Percentiles rank a stretch among this genome's conserved stretches.
These are phyloP conservation scores for Penicillium palitans DNA, from an alignment of 2,329 filamentous ascomycete species.

Conservation along the genomic window DNA sequence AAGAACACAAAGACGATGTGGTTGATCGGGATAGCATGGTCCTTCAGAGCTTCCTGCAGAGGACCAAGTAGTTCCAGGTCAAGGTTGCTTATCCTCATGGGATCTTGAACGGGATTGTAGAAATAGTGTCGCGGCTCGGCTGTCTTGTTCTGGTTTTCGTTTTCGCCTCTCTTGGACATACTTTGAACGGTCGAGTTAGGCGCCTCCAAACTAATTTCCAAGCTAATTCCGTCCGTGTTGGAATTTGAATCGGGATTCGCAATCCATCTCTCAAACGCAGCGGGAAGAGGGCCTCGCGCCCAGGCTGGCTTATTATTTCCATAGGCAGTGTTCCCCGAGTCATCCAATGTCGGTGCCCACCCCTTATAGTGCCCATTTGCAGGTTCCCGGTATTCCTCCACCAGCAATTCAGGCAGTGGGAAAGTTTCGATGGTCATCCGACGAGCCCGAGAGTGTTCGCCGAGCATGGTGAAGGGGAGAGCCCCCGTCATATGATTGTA, in stretches of 20 bases:
- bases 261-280: slow-evolving; percentile 30
- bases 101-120: slow-evolving; percentile 33
- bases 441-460: slow-evolving; percentile 13
- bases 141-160: slow-evolving; percentile 1
- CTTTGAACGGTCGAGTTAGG: background rate
- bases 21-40: slow-evolving; percentile 29
- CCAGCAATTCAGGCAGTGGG: slow-evolving; percentile 28
- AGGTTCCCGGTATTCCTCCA: slow-evolving; percentile 23
- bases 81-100: slow-evolving; percentile 32
- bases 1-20: slow-evolving; percentile 33
- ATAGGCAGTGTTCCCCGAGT: slow-evolving; percentile 9
- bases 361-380: slow-evolving; percentile 30
- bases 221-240: background rate
- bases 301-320: slow-evolving; percentile 21
- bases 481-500: slow-evolving; percentile 34
- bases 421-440: slow-evolving; percentile 20
- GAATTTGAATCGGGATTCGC: background rate
- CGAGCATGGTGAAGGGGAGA: slow-evolving; percentile 27
- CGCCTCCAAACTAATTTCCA: background rate
- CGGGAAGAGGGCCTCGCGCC: slow-evolving; percentile 27
- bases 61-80: slow-evolving; percentile 26
- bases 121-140: slow-evolving; percentile 13
- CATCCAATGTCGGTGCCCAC: slow-evolving; percentile 29
- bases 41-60: slow-evolving; percentile 25
- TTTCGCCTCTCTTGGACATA: background rate